These are phyloP conservation scores for Trypanosoma congolense DNA, from an alignment of 208 protist species.

Conservation along the genomic window DNA sequence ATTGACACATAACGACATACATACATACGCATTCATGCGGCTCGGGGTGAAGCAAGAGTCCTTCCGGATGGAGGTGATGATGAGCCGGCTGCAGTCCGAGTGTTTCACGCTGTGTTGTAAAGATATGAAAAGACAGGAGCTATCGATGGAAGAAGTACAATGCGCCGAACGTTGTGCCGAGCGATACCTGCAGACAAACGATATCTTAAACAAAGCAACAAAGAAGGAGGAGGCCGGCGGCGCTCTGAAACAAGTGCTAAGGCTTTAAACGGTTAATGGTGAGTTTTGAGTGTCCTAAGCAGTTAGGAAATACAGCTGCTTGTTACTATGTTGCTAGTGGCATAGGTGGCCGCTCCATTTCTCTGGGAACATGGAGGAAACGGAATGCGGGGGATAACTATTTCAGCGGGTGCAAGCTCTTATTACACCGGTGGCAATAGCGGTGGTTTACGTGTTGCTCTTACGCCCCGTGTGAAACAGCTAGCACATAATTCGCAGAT, in stretches of 20 bases:
- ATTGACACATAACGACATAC: no score
- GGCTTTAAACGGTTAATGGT: not conserved
- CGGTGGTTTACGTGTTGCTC: no score
- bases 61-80: constrained; percentile 81
- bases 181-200: constrained; percentile 71
- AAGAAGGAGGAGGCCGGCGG: constrained; percentile 24
- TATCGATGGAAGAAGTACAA: constrained; percentile 70
- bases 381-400: no score
- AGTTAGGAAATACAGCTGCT: no score
- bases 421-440: no score
- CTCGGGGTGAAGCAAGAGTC: constrained; percentile 81
- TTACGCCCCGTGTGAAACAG: no score
- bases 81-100: constrained; percentile 66
- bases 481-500: no score
- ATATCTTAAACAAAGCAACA: constrained; percentile 50
- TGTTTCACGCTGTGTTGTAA: constrained; percentile 85
- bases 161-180: constrained; percentile 83
- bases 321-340: no score
- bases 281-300: no score
- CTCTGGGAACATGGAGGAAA: no score
- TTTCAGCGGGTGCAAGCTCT: no score
- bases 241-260: constrained; percentile 1
- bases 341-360: no score
- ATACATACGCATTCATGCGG: constrained; percentile 40
- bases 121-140: constrained; percentile 53